Percentiles rank a stretch among this genome's conserved stretches.
These are phyloP conservation scores for Nemania serpens DNA, from an alignment of 2,329 filamentous ascomycete genomes.

Conservation along the genomic window DNA sequence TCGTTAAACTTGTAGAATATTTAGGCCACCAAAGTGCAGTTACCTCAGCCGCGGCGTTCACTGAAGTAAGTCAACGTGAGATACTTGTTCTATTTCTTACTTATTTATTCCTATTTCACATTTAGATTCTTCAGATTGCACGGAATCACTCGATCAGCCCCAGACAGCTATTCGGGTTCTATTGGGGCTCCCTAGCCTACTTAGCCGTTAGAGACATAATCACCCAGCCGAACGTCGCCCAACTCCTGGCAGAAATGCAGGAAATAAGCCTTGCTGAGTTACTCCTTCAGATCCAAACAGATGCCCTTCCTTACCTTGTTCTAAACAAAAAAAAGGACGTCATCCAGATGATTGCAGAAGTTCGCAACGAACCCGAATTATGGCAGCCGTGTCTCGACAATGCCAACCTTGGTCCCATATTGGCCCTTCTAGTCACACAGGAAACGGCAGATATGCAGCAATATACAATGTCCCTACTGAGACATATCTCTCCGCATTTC, in stretches of 20 bases:
- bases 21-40: conserved; percentile 82
- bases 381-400: conserved; percentile 60
- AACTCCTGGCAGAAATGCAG: conserved; percentile 79
- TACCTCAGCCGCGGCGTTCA: conserved; percentile 79
- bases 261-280: conserved; percentile 76
- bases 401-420: conserved; percentile 60
- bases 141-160: conserved; percentile 65
- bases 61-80: conserved; percentile 61
- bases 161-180: conserved; percentile 77
- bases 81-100: not conserved
- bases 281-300: conserved; percentile 73
- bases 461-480: conserved; percentile 70
- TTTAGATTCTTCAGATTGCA: conserved; percentile 69
- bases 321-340: conserved; percentile 77
- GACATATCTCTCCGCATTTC: conserved; percentile 72
- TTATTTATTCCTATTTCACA: not conserved
- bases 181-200: conserved; percentile 85
- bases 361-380: conserved; percentile 70
- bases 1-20: conserved; percentile 84
- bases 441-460: conserved; percentile 62
- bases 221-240: conserved; percentile 78
- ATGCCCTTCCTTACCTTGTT: conserved; percentile 86
- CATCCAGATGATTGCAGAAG: conserved; percentile 79
- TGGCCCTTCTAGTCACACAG: conserved; percentile 64
- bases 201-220: conserved; percentile 81